phyloP scores from a whole-genome alignment of 202 grass and related monocot genomes.

The Eragrostis tef region DNA sequence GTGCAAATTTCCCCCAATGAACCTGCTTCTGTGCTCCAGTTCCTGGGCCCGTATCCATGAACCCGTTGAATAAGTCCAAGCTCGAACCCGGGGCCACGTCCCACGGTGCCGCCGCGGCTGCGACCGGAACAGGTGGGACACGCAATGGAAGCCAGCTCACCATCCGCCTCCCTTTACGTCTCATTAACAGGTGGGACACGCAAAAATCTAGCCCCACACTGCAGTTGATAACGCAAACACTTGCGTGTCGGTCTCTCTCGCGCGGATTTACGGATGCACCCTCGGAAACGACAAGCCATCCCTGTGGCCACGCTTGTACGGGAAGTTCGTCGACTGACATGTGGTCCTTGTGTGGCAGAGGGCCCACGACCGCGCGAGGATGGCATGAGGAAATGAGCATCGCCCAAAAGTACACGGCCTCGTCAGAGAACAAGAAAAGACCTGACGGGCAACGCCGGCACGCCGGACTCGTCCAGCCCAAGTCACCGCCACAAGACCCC shows the following conservation, averaged over 20 bases:
- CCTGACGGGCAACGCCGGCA: neutral
- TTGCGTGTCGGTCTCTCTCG: neutral
- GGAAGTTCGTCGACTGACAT: neutral
- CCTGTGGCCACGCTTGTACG: conserved; percentile 14
- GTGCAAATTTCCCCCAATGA: neutral
- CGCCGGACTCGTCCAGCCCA: neutral
- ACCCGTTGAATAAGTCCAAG: neutral
- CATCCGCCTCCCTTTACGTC: neutral
- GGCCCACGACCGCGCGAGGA: neutral
- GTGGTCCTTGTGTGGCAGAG: neutral
- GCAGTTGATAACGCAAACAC: neutral
- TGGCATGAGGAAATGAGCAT: conserved; percentile 40
- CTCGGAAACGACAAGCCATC: conserved; percentile 20
- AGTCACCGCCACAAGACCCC: neutral
- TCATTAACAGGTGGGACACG: neutral
- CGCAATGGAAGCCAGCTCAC: neutral
- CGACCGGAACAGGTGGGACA: neutral
- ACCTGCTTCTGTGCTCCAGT: neutral
- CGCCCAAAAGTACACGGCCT: conserved; percentile 39
- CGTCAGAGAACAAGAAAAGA: conserved; percentile 42
- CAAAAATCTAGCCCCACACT: fast-evolving
- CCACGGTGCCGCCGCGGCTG: neutral
- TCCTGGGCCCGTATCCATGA: neutral
- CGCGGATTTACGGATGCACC: neutral
- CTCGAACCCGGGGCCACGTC: neutral